Conservation (phyloP, 2,329 filamentous ascomycete species). For the Xenoacremonium recifei region DNA sequence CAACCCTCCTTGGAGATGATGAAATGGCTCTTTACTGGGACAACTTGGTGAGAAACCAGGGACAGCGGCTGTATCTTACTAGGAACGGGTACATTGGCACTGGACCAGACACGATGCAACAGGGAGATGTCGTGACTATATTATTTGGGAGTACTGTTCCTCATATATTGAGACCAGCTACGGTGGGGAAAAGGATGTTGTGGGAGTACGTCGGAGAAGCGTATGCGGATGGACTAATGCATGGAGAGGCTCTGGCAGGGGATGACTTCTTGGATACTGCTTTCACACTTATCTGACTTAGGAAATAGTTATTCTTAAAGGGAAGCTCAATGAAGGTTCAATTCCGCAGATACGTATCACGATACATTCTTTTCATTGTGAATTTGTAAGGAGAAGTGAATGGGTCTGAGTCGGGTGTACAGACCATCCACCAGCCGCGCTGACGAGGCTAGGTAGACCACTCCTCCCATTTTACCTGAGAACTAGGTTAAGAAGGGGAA, state of each 20-base stretch:
- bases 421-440: no score
- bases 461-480: no score
- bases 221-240: slow-evolving; percentile 35
- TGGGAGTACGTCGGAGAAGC: slow-evolving; percentile 30
- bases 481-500: no score
- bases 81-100: slow-evolving; percentile 27
- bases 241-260: slow-evolving; percentile 27
- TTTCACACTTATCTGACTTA: slow-evolving; percentile 8
- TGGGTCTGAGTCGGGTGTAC: no score
- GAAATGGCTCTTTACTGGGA: slow-evolving; percentile 11
- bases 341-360: no score
- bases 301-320: background rate
- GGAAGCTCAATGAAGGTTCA: no score
- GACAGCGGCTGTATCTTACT: slow-evolving; percentile 27
- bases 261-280: background rate
- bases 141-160: slow-evolving; percentile 28
- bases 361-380: no score
- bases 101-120: slow-evolving; percentile 19
- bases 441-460: no score
- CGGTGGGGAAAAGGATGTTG: background rate
- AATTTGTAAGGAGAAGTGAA: no score
- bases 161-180: slow-evolving; percentile 20
- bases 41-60: slow-evolving; percentile 17
- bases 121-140: slow-evolving; percentile 27
- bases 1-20: background rate